phyloP scores from a whole-genome alignment of 352 stramenopile genomes.

The Blastocystis sp. region DNA sequence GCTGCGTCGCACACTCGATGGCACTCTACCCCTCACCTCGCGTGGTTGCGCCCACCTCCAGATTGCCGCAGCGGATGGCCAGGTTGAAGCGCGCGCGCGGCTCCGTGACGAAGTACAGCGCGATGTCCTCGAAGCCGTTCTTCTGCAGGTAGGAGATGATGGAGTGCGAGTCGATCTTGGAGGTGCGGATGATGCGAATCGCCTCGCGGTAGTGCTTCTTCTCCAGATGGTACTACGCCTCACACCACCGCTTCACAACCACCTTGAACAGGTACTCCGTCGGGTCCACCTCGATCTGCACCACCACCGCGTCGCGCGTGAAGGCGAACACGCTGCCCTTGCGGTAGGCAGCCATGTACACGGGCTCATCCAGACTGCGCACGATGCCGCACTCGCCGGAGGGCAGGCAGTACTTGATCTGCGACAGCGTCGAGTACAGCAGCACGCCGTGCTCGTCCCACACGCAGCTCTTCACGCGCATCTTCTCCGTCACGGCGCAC shows the following conservation, averaged over 20 bases:
- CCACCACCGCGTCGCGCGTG: conserved; percentile 91
- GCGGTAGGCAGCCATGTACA: conserved; percentile 91
- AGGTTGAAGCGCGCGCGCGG: conserved; percentile 95
- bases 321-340: conserved; percentile 88
- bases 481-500: conserved; percentile 91
- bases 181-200: conserved; percentile 96
- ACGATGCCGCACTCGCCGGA: conserved; percentile 91
- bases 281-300: conserved; percentile 91
- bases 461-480: conserved; percentile 88
- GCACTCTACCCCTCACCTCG: conserved; percentile 75
- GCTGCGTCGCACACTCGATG: conserved; percentile 73
- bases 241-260: not conserved
- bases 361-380: conserved; percentile 90
- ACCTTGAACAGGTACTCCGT: conserved; percentile 97
- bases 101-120: conserved; percentile 98
- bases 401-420: conserved; percentile 87
- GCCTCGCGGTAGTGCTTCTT: conserved; percentile 93
- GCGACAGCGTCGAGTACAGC: conserved; percentile 93
- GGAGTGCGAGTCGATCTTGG: conserved; percentile 89
- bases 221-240: conserved; percentile 75
- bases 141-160: conserved; percentile 97
- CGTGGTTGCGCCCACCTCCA: conserved; percentile 94
- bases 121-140: conserved; percentile 98
- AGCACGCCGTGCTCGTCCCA: conserved; percentile 92
- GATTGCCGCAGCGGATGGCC: conserved; percentile 93